Base-by-base conservation (phyloP, 371 early-diverging fungal species). In the Massospora cicadina region DNA sequence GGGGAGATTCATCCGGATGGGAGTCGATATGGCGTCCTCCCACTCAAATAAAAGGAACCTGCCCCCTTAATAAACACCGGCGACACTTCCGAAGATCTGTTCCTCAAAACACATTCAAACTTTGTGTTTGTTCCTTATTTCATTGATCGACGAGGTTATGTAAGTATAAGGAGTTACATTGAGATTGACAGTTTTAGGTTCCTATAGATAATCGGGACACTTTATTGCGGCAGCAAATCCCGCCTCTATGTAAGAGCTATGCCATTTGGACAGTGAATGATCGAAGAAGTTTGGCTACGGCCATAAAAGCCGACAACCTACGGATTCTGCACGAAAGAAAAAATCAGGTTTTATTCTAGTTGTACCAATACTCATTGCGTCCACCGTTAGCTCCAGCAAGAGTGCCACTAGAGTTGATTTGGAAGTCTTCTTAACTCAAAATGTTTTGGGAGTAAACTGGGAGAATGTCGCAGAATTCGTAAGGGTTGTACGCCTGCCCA, bases 381-480 rank as follows among this genome's bases (percentile, higher is more conserved):
- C 65, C 67, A 66, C 55, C 71, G 69, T 67, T 58, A 68, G n/a
- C 33, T 33, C 10, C 57, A 58, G 28, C 62, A 66, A 33, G 57
- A 58, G 30, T 55, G 62, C 71, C 0, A 31, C 29, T 53, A 73
- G 72, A 84, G 10, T 78, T 79, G 26, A 69, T 71, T 43, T 71
- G 80, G 25, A 63, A 74, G 0, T 74, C 77, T 1, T 55, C 64
- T 0, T 71, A 76, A 59, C 71, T 86, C 31, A 81, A 82, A 81
- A 81, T 56, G 79, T 86, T 7, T 72, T 79, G 24, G 80, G 76
- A 13, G 67, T 88, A n/a, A 77, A 84, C 66, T 89, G 89, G 88
- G 66, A 74, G 7, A 71, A 80, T 26, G 81, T 88, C n/a, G 77
- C 88, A 28, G 68, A 68, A 25, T 62, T 30, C 29, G 5, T 30